Base-by-base conservation (phyloP, 805 yeast genomes). In the Debaryomyces castellii region DNA sequence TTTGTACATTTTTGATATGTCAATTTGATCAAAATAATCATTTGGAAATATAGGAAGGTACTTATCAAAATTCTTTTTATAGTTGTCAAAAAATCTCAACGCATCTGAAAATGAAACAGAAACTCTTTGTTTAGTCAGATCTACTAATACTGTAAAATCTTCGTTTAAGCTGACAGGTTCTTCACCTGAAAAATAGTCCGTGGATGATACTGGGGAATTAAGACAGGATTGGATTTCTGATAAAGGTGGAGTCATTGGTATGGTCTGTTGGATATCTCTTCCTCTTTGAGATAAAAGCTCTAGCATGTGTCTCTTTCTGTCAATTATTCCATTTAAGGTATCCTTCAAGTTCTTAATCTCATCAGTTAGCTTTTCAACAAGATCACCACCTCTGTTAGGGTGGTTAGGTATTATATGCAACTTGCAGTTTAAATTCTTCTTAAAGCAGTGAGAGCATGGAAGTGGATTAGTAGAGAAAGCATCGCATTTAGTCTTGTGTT, bases 401-500 rank as follows among this genome's bases (percentile, higher is more conserved):
- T 80, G 79, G 10, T 74, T 68, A 9, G 58, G 47, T 11, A 83
- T 80, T 16, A 76, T 67, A 51, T 82, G 87, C 38, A 82, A 65
- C 38, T 73, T 72, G 55, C 89, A 84, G 22, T 64, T 62, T 17
- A 77, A 53, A 14, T 78, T 78, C 47, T 76, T 72, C 57, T 75
- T 79, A 4, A 66, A 51, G 58, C 89, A 84, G 24, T 78, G 72
- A 2, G 82, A 60, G 54, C 89, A 84, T 0, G 86, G 77, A 20
- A 62, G 57, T 3, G 89, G 88, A 28, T 69, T 62, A 12, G 80
- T 76, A 20, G 57, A 56, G 11, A 63, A 51, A 10, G 83, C 83
- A 56, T 83, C 84, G 61, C 89, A 84, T 54, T 76, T 81, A 14
- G 83, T 82, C 59, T 84, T 84, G 53, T 82, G 85, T 54, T 78